Base-by-base conservation (phyloP, 345 rosid genomes). In the Microthlaspi erraticum region DNA sequence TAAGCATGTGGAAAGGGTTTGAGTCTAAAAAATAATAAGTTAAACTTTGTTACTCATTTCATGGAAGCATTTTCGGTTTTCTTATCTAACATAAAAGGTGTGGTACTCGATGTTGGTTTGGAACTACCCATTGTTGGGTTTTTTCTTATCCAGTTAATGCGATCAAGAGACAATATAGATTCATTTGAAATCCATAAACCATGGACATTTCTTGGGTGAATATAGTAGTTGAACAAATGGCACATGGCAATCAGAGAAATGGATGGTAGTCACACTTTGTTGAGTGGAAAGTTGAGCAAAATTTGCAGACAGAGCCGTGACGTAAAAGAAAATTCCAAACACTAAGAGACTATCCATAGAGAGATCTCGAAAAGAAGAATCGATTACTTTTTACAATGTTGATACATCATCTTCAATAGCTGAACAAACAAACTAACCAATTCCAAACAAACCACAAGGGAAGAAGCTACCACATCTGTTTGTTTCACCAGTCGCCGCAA, bases 381-480 rank as follows among this genome's bases (percentile, higher is more conserved):
- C 56, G 13, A 8, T 29, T 7, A 50, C 38, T 39, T 38, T 38
- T 7, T 5, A 69, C 32, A 7, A 7, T 9, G 5, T 34, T 45
- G 26, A 10, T 17, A 13, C 42, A 38, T 50, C 41, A 20, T 70
- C 6, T 26, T 11, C 49, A 59, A 32, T 58, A 70, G 16, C 65
- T 45, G 17, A 19, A 32, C 62, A 29, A 31, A 23, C 26, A 53
- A 71, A 19, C 59, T 68, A 46, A 48, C 33, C 41, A 41, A 66
- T n/a, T 10, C 19, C 31, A 57, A 56, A 20, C 20, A 19, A 42
- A 43, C 14, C 34, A 51, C 53, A 60, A 0, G 6, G 16, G 36
- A 32, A 39, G 44, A 61, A 60, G 42, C 33, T 38, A 60, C 8
- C 37, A 58, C 13, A 23, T 60, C 34, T 70, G 8, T 5, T 71